phyloP scores from a whole-genome alignment of 2,329 filamentous ascomycete species.

The Aspergillus aculeatus region DNA sequence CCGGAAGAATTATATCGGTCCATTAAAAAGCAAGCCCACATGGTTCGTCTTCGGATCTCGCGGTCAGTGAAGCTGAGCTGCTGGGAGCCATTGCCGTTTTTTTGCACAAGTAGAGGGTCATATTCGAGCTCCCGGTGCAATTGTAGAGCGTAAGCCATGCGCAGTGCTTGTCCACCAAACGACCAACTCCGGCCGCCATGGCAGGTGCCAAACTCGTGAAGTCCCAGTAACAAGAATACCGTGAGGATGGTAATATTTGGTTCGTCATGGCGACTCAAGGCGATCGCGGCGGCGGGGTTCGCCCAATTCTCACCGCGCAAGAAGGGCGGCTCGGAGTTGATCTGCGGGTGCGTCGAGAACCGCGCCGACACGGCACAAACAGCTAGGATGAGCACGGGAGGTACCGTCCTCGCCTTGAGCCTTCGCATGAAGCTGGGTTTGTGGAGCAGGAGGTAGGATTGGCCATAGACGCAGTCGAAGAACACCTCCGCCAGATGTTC shows the following conservation, averaged over 20 bases:
- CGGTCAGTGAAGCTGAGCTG: slow-evolving; percentile 85
- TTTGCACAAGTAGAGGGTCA: slow-evolving; percentile 66
- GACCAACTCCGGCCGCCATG: slow-evolving; percentile 96
- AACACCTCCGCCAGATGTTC: slow-evolving; percentile 92
- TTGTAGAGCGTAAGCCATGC: slow-evolving; percentile 95
- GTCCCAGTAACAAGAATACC: slow-evolving; percentile 79
- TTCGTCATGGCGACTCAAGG: slow-evolving; percentile 83
- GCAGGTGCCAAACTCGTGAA: slow-evolving; percentile 96
- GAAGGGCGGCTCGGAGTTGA: slow-evolving; percentile 75
- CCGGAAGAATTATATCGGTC: slow-evolving; percentile 96
- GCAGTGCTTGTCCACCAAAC: slow-evolving; percentile 87
- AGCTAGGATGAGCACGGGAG: slow-evolving; percentile 87
- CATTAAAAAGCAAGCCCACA: slow-evolving; percentile 99
- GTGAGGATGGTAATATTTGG: slow-evolving; percentile 96
- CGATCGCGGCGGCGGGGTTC: slow-evolving; percentile 78
- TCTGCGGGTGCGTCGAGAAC: slow-evolving; percentile 83
- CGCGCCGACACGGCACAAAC: slow-evolving; percentile 94
- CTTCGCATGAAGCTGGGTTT: slow-evolving; percentile 97
- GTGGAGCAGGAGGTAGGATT: slow-evolving; percentile 90
- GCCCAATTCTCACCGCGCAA: slow-evolving; percentile 91
- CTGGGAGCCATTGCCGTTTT: slow-evolving; percentile 56
- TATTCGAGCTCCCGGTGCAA: slow-evolving; percentile 87
- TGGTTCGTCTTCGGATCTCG: slow-evolving; percentile 86
- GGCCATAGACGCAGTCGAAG: slow-evolving; percentile 93
- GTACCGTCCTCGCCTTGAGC: slow-evolving; percentile 69